A percentile compares a stretch with the other conserved stretches of the same genome.
Evolutionary conservation across 2,329 filamentous ascomycete genomes (phyloP).

Genomic region (Zymoseptoria crescenta): DNA sequence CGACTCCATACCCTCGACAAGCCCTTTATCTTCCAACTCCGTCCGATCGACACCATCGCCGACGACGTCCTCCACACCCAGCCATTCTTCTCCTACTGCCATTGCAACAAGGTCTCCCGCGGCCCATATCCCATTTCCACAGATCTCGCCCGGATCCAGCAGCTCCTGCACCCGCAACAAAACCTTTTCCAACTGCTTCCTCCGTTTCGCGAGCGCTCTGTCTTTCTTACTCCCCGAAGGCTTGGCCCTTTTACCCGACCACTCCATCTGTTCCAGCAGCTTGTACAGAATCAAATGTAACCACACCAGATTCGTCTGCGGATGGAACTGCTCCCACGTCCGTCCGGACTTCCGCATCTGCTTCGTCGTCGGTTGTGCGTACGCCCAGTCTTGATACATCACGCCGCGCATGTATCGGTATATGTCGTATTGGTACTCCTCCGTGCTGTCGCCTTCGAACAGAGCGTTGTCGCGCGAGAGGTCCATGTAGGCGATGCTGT

Average conservation of each 20-base stretch:
- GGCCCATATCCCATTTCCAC: constrained; percentile 16
- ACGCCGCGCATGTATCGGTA: constrained; percentile 46
- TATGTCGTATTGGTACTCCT: constrained; percentile 50
- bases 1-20: constrained; percentile 12
- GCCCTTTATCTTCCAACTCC: constrained; percentile 8
- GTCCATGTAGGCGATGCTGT: constrained; percentile 38
- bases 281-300: constrained; percentile 53
- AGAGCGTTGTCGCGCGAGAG: constrained; percentile 37
- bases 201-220: constrained; percentile 29
- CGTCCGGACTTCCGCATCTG: constrained; percentile 5
- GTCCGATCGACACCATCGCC: constrained; percentile 13
- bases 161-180: constrained; percentile 31
- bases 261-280: constrained; percentile 40
- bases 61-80: constrained; percentile 30
- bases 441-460: constrained; percentile 40
- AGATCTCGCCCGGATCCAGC: constrained; percentile 30
- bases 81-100: constrained; percentile 30
- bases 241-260: constrained; percentile 21
- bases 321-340: constrained; percentile 48
- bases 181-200: constrained; percentile 30
- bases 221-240: constrained; percentile 13
- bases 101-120: constrained; percentile 27
- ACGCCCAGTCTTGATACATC: constrained; percentile 34
- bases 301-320: constrained; percentile 57
- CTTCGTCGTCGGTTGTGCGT: constrained; percentile 26